Evolutionary conservation across 208 protist species (phyloP).

Genomic region (Porcisia deanei): DNA sequence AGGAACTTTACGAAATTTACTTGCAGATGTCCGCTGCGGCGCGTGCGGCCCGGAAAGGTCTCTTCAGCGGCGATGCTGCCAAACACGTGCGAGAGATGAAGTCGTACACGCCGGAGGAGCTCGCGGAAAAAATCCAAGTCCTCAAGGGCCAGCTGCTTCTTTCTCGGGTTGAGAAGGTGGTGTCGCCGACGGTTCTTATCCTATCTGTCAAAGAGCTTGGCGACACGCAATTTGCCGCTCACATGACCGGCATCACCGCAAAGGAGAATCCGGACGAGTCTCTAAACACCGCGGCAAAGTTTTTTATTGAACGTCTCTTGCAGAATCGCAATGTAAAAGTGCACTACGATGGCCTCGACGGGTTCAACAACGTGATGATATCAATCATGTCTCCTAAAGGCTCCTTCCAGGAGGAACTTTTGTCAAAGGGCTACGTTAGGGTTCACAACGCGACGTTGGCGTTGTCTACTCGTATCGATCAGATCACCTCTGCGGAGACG

Average conservation of each 20-base stretch:
- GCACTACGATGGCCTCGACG: constrained; percentile 74
- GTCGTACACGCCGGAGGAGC: constrained; percentile 52
- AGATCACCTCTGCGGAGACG: constrained; percentile 63
- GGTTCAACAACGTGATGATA: constrained; percentile 75
- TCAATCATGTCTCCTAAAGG: constrained; percentile 83
- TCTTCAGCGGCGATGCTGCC: constrained; percentile 63
- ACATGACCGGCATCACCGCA: constrained; percentile 79
- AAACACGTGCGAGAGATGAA: constrained; percentile 65
- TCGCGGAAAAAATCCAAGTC: constrained; percentile 34
- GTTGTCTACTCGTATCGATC: constrained; percentile 38
- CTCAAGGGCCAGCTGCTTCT: constrained; percentile 62
- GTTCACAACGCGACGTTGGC: constrained; percentile 62
- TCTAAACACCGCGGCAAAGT: constrained; percentile 51
- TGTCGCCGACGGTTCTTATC: constrained; percentile 60
- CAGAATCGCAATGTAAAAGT: constrained; percentile 86
- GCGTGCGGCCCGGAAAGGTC: constrained; percentile 52
- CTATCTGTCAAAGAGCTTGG: constrained; percentile 55
- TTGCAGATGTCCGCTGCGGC: constrained; percentile 51
- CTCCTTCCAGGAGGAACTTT: constrained; percentile 86
- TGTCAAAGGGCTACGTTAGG: constrained; percentile 75
- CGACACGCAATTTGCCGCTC: constrained; percentile 63
- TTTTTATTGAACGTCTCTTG: constrained; percentile 77
- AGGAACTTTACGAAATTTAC: constrained; percentile 70
- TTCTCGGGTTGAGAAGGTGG: constrained; percentile 79
- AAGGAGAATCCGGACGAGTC: constrained; percentile 54